Base-by-base conservation (phyloP, 495 filamentous ascomycete species). In the Cryomyces antarcticus region DNA sequence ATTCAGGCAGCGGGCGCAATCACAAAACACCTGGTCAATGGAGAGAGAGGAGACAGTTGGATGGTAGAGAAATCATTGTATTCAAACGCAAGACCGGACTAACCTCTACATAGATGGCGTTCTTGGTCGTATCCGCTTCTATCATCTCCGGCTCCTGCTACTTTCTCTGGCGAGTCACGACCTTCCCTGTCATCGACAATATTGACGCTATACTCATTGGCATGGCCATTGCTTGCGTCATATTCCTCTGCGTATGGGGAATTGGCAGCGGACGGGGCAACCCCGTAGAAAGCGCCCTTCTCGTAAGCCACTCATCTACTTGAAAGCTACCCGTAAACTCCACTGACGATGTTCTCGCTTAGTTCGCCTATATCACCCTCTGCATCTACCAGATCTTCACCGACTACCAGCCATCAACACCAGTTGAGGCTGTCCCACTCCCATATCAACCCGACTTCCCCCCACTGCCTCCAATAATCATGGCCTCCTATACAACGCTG, bases 341-440 rank as follows among this genome's bases (percentile, higher is more conserved):
- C 24, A 39, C 27, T 46, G 9, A 6, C 7, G 39, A 6, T 44
- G 28, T 13, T n/a, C n/a, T 44, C 6, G 6, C 7, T 17, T n/a
- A 55, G 51, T 95, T 97, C 56, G 88, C 89, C 54, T 97, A 97
- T 59, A 74, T 94, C 43, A 87, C 93, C 9, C 76, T 97, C 47
- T 95, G 86, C 66, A 80, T 95, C 56, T 97, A 97, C 59, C 89
- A 97, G 59, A 95, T 95, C 54, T 97, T 97, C 62, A 97, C 89
- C 37, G 89, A 97, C 57, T 97, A 95, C 61, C 72, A 84, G 50
- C 86, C 86, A 6, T 84, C 80, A 69, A 70, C 1, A 59, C 70
- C 30, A 5, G 6, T n/a, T n/a, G 71, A 72, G 13, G 68, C 71
- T 6, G 64, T 69, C 31, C 63, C 66, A 28, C 62, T 63, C 12